These are phyloP conservation scores for Amyloporia xantha DNA, from an alignment of 768 basidiomycete species.

Conservation along the genomic window DNA sequence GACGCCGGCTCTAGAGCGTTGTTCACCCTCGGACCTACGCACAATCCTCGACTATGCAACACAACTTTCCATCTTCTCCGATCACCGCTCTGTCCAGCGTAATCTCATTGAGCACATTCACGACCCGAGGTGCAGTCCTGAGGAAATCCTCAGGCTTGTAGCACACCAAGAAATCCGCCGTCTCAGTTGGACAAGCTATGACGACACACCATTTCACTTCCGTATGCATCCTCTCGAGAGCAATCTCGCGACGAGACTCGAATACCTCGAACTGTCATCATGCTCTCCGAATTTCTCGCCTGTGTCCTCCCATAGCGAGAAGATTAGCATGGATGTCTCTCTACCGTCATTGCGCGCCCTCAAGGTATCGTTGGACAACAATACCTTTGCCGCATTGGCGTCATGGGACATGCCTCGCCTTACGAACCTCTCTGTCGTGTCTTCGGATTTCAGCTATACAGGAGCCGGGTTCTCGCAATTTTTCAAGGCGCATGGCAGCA, in stretches of 20 bases:
- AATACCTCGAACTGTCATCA: constrained; percentile 64
- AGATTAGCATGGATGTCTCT: constrained; percentile 28
- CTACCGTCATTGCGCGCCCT: constrained; percentile 64
- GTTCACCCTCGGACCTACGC: constrained; percentile 59
- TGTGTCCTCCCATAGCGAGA: constrained; percentile 13
- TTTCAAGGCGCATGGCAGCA: constrained; percentile 58
- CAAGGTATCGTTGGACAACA: constrained; percentile 65
- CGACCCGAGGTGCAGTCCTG: constrained; percentile 42
- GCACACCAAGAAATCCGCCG: constrained; percentile 50
- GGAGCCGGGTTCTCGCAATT: constrained; percentile 57
- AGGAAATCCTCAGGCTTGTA: constrained; percentile 53
- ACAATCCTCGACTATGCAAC: constrained; percentile 63
- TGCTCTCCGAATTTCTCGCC: constrained; percentile 41
- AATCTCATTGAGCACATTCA: constrained; percentile 39
- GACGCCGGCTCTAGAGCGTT: constrained; percentile 57
- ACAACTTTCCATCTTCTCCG: constrained; percentile 51
- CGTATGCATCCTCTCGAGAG: constrained; percentile 49
- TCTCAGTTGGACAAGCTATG: constrained; percentile 70
- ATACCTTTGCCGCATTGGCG: constrained; percentile 60
- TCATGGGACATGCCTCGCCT: constrained; percentile 62
- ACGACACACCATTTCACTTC: constrained; percentile 49
- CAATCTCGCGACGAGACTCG: constrained; percentile 46
- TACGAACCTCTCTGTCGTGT: constrained; percentile 58
- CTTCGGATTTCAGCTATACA: constrained; percentile 67
- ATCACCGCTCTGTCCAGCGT: constrained; percentile 58